Base-by-base conservation (phyloP, 192 early-diverging fungal genomes). In the Backusella liffmaniae region DNA sequence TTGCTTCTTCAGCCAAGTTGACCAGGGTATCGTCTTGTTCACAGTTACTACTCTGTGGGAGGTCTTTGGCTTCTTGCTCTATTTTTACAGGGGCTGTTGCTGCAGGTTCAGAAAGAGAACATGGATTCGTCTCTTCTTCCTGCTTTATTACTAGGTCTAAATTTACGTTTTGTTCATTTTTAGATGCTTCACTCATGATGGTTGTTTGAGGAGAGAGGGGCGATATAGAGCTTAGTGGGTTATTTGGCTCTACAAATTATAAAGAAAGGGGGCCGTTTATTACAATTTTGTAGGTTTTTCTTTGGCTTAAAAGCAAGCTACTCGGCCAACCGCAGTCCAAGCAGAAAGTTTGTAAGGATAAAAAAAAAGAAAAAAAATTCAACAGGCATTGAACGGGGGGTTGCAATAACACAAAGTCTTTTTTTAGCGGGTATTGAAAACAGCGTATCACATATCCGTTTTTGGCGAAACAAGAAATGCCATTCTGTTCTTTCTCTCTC, bases 131-230 rank as follows among this genome's bases (percentile, higher is more conserved):
- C 2, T 62, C 56, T 62, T 62, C 56, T 62, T 62, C 56, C 56
- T 62, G 56, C 26, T 62, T 62, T 62, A 62, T 62, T 62, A 62
- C 56, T 62, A 62, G 56, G 56, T 62, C 56, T 62, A 62, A 62
- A 62, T 62, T 62, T 62, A 62, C 5, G 21, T 62, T 62, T 62
- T 62, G 56, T 62, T 62, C 56, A 62, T 62, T 62, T 29, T 26
- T 59, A 8, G 56, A 62, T 62, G 56, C 56, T 62, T 62, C 56
- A 62, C 56, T 62, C 56, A 62, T 62, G 56, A 23, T 53, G n/a
- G 51, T 13, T 44, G n/a, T 53, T 9, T 21, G 56, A 62, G 56
- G 56, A 10, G 56, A 62, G 56, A 29, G 56, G 56, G 56, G 56
- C 26, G 21, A 29, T 9, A 29, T 62, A 62, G 56, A 62, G 56